Percentiles rank a stretch among this genome's conserved stretches.
Evolutionary conservation across 164 flowering plant species (phyloP).

Genomic region (Vitis rotundifolia): DNA sequence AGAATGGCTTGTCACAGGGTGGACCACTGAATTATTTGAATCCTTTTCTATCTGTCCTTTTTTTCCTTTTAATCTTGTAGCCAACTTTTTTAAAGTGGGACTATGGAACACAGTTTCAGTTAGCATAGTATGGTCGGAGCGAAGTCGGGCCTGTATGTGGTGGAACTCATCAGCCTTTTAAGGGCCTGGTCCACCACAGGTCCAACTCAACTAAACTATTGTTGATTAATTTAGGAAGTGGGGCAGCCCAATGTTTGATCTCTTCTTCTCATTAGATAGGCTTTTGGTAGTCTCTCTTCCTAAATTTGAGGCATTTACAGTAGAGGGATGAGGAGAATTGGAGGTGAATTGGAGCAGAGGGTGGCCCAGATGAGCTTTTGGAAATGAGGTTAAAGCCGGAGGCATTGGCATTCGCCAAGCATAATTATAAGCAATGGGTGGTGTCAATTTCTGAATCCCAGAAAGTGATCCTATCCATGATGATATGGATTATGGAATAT

Average conservation of each 20-base stretch:
- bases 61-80: constrained; percentile 18
- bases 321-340: too few relatives aligned
- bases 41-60: too few relatives aligned
- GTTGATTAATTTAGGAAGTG: background rate
- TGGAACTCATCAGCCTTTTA: background rate
- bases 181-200: constrained; percentile 1
- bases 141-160: background rate
- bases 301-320: too few relatives aligned
- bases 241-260: background rate
- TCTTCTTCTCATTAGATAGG: background rate
- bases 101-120: background rate
- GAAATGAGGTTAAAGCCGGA: too few relatives aligned
- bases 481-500: too few relatives aligned
- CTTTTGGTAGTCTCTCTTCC: too few relatives aligned
- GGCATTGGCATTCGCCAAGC: too few relatives aligned
- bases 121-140: background rate
- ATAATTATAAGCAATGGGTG: too few relatives aligned
- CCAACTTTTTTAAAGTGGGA: constrained; percentile 12
- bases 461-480: too few relatives aligned
- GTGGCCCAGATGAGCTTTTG: too few relatives aligned
- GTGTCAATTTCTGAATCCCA: too few relatives aligned
- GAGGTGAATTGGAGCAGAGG: too few relatives aligned
- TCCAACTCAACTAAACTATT: background rate
- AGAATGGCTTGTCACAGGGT: constrained; percentile 28
- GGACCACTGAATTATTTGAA: background rate